These are phyloP conservation scores for Lichtheimia corymbifera DNA, from an alignment of 371 early-diverging fungal genomes.

Conservation along the genomic window DNA sequence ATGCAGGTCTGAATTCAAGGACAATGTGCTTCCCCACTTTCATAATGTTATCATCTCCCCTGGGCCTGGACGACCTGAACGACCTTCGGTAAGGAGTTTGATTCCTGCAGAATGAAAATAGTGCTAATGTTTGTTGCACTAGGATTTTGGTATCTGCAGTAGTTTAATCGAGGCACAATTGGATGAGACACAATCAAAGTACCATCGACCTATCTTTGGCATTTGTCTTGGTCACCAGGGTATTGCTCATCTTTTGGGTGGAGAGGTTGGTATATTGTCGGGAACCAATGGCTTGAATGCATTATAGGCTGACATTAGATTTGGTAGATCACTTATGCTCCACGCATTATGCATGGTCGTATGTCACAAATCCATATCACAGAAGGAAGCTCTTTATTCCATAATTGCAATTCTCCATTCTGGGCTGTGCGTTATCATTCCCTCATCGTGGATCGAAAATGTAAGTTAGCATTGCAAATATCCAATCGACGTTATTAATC, in stretches of 20 bases:
- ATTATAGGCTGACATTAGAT: not conserved
- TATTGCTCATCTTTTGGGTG: constrained; percentile 80
- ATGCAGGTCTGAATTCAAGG: constrained; percentile 56
- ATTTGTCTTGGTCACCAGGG: constrained; percentile 99
- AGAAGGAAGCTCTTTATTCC: constrained; percentile 47
- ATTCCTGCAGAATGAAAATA: constrained; percentile 3
- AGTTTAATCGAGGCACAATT: constrained; percentile 60
- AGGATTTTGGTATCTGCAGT: constrained; percentile 87
- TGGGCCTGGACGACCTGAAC: constrained; percentile 87
- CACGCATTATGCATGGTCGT: constrained; percentile 86
- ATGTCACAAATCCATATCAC: constrained; percentile 59
- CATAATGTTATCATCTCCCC: constrained; percentile 93
- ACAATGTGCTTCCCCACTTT: constrained; percentile 74
- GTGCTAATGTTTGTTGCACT: constrained; percentile 4
- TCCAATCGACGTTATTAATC: not conserved
- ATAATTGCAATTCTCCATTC: constrained; percentile 64
- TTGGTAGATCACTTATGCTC: constrained; percentile 61
- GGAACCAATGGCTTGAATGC: not conserved
- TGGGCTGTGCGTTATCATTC: constrained; percentile 92
- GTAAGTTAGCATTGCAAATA: constrained; percentile 21
- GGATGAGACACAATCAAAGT: constrained; percentile 25
- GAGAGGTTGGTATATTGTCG: constrained; percentile 51
- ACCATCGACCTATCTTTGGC: constrained; percentile 86
- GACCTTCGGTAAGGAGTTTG: constrained; percentile 16
- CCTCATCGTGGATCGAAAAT: constrained; percentile 65